A percentile compares a stretch with the other conserved stretches of the same genome.
Evolutionary conservation across 2,329 filamentous ascomycete species (phyloP).

Genomic region (Stagonosporopsis chrysanthemi): DNA sequence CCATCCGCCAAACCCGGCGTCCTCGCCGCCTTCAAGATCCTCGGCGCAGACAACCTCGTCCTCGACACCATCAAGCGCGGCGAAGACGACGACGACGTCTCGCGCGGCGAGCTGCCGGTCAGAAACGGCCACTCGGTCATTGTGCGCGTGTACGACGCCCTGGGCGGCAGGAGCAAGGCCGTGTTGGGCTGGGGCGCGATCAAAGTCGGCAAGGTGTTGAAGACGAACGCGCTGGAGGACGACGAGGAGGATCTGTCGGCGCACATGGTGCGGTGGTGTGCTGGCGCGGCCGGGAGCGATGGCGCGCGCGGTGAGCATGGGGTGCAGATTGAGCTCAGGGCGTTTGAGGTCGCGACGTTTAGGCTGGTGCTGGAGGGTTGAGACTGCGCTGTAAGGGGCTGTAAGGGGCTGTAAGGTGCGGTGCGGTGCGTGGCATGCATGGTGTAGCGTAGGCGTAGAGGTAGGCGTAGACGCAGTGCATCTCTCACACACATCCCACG

Average conservation of each 20-base stretch:
- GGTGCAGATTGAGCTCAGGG: conserved; percentile 65
- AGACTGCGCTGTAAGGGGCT: too few relatives aligned
- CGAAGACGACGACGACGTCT: conserved; percentile 63
- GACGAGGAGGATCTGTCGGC: conserved; percentile 65
- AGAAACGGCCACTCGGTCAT: conserved; percentile 81
- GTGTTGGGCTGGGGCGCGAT: conserved; percentile 70
- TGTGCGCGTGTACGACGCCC: conserved; percentile 83
- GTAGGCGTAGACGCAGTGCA: too few relatives aligned
- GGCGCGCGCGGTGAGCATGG: conserved; percentile 61
- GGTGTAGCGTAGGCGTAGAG: too few relatives aligned
- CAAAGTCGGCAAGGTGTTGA: conserved; percentile 77
- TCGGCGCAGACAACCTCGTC: conserved; percentile 70
- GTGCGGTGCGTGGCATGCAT: too few relatives aligned
- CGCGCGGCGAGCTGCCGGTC: conserved; percentile 60
- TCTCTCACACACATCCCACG: too few relatives aligned
- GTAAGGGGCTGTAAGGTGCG: too few relatives aligned
- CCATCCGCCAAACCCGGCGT: conserved; percentile 27
- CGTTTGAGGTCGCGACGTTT: conserved; percentile 87
- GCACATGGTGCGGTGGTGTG: conserved; percentile 9
- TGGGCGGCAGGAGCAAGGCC: conserved; percentile 81
- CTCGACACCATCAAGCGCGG: conserved; percentile 92
- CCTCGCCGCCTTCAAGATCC: conserved; percentile 70
- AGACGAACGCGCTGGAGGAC: conserved; percentile 89
- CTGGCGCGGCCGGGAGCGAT: too few relatives aligned
- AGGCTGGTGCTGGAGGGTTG: conserved; percentile 57